Base-by-base conservation (phyloP, 1,139 yeast genomes). In the Kluyveromyces sp. region DNA sequence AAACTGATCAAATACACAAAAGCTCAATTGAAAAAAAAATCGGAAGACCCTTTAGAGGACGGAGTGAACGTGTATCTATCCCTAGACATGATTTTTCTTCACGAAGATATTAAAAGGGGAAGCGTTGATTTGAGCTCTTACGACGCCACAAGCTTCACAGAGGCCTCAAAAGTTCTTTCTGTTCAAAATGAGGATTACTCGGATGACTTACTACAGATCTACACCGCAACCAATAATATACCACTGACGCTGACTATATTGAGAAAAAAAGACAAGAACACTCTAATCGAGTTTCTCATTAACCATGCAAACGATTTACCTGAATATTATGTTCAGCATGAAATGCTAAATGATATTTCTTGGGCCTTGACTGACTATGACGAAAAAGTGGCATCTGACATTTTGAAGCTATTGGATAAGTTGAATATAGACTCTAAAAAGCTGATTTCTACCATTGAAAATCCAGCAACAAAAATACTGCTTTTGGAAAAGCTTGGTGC, bases 401-500 rank as follows among this genome's bases (percentile, higher is more conserved):
- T 49, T 9, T 22, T 56, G 13, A 34, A 45, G 7, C 29, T 59
- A 3, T 12, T 59, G 28, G 29, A 46, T 2, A 34, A 22, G 3
- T 38, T 44, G 3, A 34, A 48, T 12, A 33, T 51, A 0, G 52
- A 52, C 28, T 36, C 46, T 11, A 47, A 49, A 29, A 42, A 39
- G 2, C 44, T 61, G 3, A 34, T 58, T 6, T 20, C 46, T n/a
- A 49, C 43, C 26, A 40, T 55, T 4, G 47, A 46, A 19, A 46
- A 49, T 18, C 41, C 52, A 12, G 39, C 36, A 8, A 43, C 51
- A 7, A 60, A 57, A 40, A 61, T 60, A 1, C 30, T 46, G 1
- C 38, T 60, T 4, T 42, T 61, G 6, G 64, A 61, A 45, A 45
- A 48, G 19, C 33, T 60, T 9, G 60, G 62, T 2, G 41, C 51